Base-by-base conservation (phyloP, 345 rosid genomes). In the Aquilaria sinensis region DNA sequence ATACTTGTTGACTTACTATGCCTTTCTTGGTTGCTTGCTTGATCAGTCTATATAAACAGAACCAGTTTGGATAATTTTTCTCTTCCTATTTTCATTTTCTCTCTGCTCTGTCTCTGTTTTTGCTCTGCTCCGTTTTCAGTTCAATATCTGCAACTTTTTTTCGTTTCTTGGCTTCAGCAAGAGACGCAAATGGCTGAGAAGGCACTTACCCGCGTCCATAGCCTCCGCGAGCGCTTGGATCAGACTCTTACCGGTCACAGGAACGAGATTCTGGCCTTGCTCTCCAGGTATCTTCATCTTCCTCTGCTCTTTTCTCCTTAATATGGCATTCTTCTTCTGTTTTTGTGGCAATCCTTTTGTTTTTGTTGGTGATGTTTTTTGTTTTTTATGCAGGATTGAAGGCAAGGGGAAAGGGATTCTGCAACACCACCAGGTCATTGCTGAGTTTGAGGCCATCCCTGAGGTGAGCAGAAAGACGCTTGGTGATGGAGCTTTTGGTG, bases 201-300 rank as follows among this genome's bases (percentile, higher is more conserved):
- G 23, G 69, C 56, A 13, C 67, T 86, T 57, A 83, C 93, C 33
- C 89, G 93, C 41, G 81, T 73, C 46, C 93, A 83, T 57, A 86
- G 93, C 75, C 80, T 83, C 65, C 85, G 88, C 41, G 93, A 83
- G 73, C 93, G 87, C 47, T 64, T 86, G 75, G 93, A 86, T 47
- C 84, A 77, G 51, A 86, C 89, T 8, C 89, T 86, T 31, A 46
- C 67, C 30, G 63, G 78, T 57, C 70, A 81, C 67, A 77, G 93
- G 63, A 86, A 86, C 61, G 87, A 86, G 47, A 73, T 86, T 53
- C 69, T 86, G 65, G 83, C 89, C 55, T 77, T 86, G 50, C 80
- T 86, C 23, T 47, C 93, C 9, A 81, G 87, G 93, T 86, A 76
- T 48, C 15, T 65, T 47, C n/a, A 67, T 78, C 66, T 15, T 58